Conservation (phyloP, 106 monocot genomes). For the Narthecium ossifragum region DNA sequence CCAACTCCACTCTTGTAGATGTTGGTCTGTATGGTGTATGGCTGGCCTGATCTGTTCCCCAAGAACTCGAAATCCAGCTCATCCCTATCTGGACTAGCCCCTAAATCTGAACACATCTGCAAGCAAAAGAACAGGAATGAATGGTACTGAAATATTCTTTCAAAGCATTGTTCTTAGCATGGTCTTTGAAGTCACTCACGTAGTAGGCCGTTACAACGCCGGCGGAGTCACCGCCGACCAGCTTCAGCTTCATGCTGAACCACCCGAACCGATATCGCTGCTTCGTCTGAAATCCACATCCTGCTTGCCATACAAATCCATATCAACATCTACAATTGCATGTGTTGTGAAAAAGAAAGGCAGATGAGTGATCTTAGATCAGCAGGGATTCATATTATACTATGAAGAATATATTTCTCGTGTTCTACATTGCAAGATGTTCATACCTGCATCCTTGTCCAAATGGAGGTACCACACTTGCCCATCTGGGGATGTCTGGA, state of each 20-base stretch:
- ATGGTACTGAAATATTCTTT: not conserved
- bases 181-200: constrained; percentile 27
- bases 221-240: constrained; percentile 95
- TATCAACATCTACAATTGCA: not conserved
- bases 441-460: constrained; percentile 66
- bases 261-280: constrained; percentile 82
- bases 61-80: constrained; percentile 97
- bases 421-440: not conserved
- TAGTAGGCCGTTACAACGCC: constrained; percentile 97
- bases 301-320: constrained; percentile 15
- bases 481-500: constrained; percentile 75
- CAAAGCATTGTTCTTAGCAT: not conserved
- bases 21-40: constrained; percentile 90
- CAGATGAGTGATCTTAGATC: not conserved
- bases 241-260: constrained; percentile 99
- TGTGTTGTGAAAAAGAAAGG: not conserved
- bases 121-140: not conserved
- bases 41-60: constrained; percentile 87
- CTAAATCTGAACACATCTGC: constrained; percentile 96
- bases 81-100: constrained; percentile 65
- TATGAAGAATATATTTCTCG: too few species aligned
- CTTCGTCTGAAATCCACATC: constrained; percentile 79
- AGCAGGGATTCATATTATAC: too few species aligned
- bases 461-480: constrained; percentile 80
- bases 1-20: constrained; percentile 89